These are phyloP conservation scores for Debaryomycetaceae sp. DNA, from an alignment of 1,139 yeast genomes.

Conservation along the genomic window DNA sequence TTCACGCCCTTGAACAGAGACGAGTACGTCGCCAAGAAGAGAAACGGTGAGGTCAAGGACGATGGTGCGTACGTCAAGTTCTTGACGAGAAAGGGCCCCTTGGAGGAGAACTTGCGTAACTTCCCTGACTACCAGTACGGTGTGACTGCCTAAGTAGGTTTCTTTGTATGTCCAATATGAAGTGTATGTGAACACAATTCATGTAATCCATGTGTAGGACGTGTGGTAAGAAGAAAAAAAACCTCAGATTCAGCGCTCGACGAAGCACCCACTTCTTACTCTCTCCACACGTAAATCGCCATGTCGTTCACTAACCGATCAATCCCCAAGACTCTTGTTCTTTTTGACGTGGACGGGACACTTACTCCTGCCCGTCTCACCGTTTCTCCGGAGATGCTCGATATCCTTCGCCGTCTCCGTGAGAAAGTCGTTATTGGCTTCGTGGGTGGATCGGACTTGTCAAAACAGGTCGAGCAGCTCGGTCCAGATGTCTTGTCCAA, in stretches of 20 bases:
- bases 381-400: conserved; percentile 71
- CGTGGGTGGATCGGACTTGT: conserved; percentile 95
- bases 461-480: conserved; percentile 92
- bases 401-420: conserved; percentile 63
- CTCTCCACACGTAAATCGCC: no score
- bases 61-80: conserved; percentile 99
- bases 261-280: no score
- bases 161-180: no score
- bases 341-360: conserved; percentile 97
- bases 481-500: conserved; percentile 67
- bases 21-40: conserved; percentile 88
- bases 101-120: conserved; percentile 81
- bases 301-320: conserved; percentile 47
- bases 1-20: conserved; percentile 98
- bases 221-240: no score
- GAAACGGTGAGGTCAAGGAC: conserved; percentile 96
- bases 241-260: no score
- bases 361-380: conserved; percentile 91
- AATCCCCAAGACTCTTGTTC: conserved; percentile 54
- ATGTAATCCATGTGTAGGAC: no score
- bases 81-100: conserved; percentile 92
- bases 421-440: conserved; percentile 90
- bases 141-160: conserved; percentile 13
- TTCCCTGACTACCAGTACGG: conserved; percentile 86
- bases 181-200: no score